These are phyloP conservation scores for Agaricus sinodeliciosus DNA, from an alignment of 768 basidiomycete species.

Conservation along the genomic window DNA sequence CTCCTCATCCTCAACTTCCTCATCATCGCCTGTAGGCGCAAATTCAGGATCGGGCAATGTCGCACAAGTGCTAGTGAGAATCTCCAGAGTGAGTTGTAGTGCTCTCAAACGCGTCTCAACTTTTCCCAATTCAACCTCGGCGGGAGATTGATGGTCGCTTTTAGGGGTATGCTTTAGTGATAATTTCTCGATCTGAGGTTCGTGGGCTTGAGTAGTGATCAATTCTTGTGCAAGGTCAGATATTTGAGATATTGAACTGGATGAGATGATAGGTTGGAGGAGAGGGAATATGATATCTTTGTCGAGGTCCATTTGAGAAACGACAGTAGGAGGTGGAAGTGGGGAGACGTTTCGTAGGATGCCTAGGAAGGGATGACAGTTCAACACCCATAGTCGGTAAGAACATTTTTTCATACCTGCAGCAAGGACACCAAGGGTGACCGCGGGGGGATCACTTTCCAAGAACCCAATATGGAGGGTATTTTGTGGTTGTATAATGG, in stretches of 20 bases:
- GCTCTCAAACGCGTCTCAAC: constrained; percentile 69
- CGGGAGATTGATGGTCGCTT: constrained; percentile 67
- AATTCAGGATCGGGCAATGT: constrained; percentile 74
- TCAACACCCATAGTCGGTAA: not conserved
- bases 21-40: constrained; percentile 29
- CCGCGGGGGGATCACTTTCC: constrained; percentile 41
- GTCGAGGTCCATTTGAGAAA: constrained; percentile 61
- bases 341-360: constrained; percentile 75
- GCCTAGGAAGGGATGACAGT: constrained; percentile 32
- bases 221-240: constrained; percentile 46
- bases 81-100: constrained; percentile 78
- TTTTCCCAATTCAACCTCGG: constrained; percentile 64
- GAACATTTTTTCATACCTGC: constrained; percentile 42
- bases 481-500: constrained; percentile 41
- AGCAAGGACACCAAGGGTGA: constrained; percentile 58
- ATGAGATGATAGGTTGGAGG: constrained; percentile 58
- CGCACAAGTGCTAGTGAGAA: constrained; percentile 84
- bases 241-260: constrained; percentile 46
- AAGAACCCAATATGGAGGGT: constrained; percentile 31
- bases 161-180: constrained; percentile 62
- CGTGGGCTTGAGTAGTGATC: constrained; percentile 38
- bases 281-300: constrained; percentile 67
- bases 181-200: constrained; percentile 47
- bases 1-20: constrained; percentile 27
- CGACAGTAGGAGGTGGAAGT: constrained; percentile 59